These are phyloP conservation scores for Penicillium ochrochloron DNA, from an alignment of 495 filamentous ascomycete species.

Conservation along the genomic window DNA sequence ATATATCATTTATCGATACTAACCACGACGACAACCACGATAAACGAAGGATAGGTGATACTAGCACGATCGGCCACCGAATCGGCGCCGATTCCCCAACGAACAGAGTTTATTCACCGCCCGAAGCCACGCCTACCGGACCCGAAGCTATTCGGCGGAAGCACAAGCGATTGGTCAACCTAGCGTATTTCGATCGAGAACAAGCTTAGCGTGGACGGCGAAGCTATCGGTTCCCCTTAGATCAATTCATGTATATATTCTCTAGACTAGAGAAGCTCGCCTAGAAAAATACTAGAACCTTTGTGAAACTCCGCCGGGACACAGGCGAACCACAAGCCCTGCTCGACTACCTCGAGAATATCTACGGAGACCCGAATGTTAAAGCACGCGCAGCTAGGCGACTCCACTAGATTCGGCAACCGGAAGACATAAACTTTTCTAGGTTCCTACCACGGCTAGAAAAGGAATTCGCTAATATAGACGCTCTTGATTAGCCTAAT, in stretches of 20 bases:
- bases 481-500: no score
- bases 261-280: slow-evolving; percentile 17
- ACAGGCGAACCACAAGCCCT: slow-evolving; percentile 3
- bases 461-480: no score
- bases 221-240: slow-evolving; percentile 7
- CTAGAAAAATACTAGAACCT: slow-evolving; percentile 15
- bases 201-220: no score
- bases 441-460: no score
- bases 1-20: no score
- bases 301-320: slow-evolving; percentile 10
- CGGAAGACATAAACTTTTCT: no score
- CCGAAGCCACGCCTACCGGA: slow-evolving; percentile 8
- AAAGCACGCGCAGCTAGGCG: no score
- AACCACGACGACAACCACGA: slow-evolving; percentile 8
- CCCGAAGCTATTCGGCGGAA: slow-evolving; percentile 8
- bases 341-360: no score
- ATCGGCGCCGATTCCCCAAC: neutral
- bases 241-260: slow-evolving; percentile 14
- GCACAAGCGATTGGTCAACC: slow-evolving; percentile 4
- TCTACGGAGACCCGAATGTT: no score
- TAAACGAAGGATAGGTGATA: neutral
- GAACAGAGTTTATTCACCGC: neutral
- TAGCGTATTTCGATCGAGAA: slow-evolving; percentile 9
- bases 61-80: neutral
- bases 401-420: no score